These are phyloP conservation scores for Hypseocharis bilobata DNA, from an alignment of 441 rosid genomes.

Conservation along the genomic window DNA sequence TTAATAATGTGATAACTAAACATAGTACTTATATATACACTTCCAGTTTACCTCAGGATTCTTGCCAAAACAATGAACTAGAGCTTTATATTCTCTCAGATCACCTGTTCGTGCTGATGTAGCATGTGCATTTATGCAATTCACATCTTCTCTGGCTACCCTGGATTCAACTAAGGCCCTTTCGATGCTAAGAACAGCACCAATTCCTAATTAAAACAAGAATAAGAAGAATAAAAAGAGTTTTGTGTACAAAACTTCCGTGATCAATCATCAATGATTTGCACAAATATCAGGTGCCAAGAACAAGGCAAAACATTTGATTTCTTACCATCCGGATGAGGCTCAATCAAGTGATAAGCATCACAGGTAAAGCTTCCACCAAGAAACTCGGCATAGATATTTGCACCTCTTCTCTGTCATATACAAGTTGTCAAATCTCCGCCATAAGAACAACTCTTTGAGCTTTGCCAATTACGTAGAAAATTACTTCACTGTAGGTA, in stretches of 20 bases:
- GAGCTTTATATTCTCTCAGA: constrained; percentile 28
- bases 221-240: no score
- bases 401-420: constrained; percentile 29
- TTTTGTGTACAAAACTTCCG: no score
- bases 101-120: constrained; percentile 27
- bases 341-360: constrained; percentile 25
- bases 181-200: constrained; percentile 25
- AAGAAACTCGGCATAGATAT: constrained; percentile 29
- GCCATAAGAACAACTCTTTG: no score
- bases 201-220: constrained; percentile 22
- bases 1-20: no score
- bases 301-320: not conserved
- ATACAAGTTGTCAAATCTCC: no score
- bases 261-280: no score
- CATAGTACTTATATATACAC: not conserved
- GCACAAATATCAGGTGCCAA: no score
- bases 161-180: constrained; percentile 24
- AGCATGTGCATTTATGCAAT: constrained; percentile 32
- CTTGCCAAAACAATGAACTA: constrained; percentile 21
- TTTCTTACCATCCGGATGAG: constrained; percentile 25
- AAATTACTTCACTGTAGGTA: no score
- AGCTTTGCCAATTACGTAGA: no score
- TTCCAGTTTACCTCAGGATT: constrained; percentile 25
- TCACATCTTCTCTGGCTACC: constrained; percentile 28
- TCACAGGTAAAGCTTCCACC: constrained; percentile 29